Conservation (phyloP, 2,329 filamentous ascomycete genomes). For the Nigrospora sphaerica region DNA sequence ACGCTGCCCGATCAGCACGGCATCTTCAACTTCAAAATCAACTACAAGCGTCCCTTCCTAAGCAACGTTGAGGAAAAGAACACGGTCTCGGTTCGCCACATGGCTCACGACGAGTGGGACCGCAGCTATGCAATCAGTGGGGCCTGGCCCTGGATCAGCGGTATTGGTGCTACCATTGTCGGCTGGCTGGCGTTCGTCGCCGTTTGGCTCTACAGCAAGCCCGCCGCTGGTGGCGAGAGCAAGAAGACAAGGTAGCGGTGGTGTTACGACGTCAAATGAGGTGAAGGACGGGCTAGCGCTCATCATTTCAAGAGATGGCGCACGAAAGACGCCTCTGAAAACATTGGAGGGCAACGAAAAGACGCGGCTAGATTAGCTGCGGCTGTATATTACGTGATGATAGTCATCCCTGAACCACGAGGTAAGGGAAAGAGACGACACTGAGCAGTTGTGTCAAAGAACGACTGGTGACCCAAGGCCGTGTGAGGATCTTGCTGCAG, state of each 20-base stretch:
- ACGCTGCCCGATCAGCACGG: slow-evolving; percentile 92
- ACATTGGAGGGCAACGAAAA: too few species aligned
- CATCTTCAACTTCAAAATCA: slow-evolving; percentile 96
- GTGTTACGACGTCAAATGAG: too few species aligned
- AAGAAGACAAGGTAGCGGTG: slow-evolving; percentile 1
- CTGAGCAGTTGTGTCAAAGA: too few species aligned
- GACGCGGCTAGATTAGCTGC: too few species aligned
- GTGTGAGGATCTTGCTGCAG: too few species aligned
- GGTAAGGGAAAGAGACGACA: too few species aligned
- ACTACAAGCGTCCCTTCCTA: slow-evolving; percentile 93
- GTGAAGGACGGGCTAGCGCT: too few species aligned
- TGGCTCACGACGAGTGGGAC: slow-evolving; percentile 95
- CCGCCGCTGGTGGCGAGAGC: slow-evolving; percentile 18
- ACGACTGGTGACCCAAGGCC: too few species aligned
- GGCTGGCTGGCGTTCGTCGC: slow-evolving; percentile 83
- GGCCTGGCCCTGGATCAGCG: slow-evolving; percentile 91
- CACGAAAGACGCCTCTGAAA: too few species aligned
- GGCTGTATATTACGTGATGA: too few species aligned
- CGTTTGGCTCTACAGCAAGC: slow-evolving; percentile 73
- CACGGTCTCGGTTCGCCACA: slow-evolving; percentile 90
- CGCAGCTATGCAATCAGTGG: slow-evolving; percentile 83
- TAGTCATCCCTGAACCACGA: too few species aligned
- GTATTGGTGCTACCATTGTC: slow-evolving; percentile 73
- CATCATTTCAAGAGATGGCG: too few species aligned
- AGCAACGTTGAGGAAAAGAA: slow-evolving; percentile 88